phyloP scores from a whole-genome alignment of 2,329 filamentous ascomycete genomes.

The Fonsecaea pugnacius region DNA sequence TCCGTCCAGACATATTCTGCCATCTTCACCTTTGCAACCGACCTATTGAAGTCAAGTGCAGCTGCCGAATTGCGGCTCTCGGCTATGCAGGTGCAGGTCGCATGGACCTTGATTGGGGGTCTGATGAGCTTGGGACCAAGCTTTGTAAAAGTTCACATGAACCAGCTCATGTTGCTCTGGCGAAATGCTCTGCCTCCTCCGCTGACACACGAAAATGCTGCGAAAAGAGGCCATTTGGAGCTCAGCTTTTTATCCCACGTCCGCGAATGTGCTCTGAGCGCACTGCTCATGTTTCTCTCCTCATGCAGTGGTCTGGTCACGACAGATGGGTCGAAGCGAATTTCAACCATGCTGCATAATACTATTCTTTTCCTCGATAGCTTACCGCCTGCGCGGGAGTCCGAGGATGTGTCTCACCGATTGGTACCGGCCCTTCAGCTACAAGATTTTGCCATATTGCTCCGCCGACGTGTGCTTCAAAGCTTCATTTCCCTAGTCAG shows the following conservation, averaged over 20 bases:
- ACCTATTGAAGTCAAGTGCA: constrained; percentile 86
- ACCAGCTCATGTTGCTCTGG: constrained; percentile 90
- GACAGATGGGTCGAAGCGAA: constrained; percentile 88
- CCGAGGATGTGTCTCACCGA: constrained; percentile 82
- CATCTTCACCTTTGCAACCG: constrained; percentile 87
- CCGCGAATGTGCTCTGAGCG: constrained; percentile 88
- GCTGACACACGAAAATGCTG: constrained; percentile 86
- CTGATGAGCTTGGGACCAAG: constrained; percentile 96
- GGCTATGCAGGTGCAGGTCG: constrained; percentile 93
- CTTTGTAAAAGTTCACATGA: constrained; percentile 97
- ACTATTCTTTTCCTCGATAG: constrained; percentile 87
- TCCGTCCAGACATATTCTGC: constrained; percentile 94
- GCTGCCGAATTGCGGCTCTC: constrained; percentile 89
- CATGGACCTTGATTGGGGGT: constrained; percentile 95
- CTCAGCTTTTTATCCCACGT: constrained; percentile 93
- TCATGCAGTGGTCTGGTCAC: constrained; percentile 92
- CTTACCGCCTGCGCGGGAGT: constrained; percentile 79
- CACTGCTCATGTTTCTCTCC: constrained; percentile 87
- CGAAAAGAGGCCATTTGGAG: constrained; percentile 81
- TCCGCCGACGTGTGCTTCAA: constrained; percentile 87
- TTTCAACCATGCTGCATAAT: constrained; percentile 93
- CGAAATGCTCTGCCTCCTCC: constrained; percentile 96
- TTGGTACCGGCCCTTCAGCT: constrained; percentile 84
- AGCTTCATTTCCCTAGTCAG: constrained; percentile 92
- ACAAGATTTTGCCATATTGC: constrained; percentile 89